A percentile compares a stretch with the other conserved stretches of the same genome.
Evolutionary conservation across 2,329 filamentous ascomycete genomes (phyloP).

Genomic region (Phialocephala sp.): DNA sequence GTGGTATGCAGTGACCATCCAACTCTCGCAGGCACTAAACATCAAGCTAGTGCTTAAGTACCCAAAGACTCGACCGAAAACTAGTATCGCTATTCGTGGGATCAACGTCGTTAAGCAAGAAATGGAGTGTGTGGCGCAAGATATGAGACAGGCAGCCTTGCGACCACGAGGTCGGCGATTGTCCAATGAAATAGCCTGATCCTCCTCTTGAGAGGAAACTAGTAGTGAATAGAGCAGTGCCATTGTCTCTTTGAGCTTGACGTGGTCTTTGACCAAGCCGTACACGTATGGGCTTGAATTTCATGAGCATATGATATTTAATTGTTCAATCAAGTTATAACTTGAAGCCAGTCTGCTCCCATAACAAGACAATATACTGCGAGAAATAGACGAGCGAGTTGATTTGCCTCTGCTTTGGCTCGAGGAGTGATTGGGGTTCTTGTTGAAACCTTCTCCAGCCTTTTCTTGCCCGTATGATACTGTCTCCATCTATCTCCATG

Average conservation of each 20-base stretch:
- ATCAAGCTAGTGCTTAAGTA: constrained; percentile 62
- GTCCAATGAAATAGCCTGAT: constrained; percentile 42
- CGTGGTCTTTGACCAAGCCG: constrained; percentile 43
- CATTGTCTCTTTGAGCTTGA: constrained; percentile 38
- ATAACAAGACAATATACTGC: constrained; percentile 55
- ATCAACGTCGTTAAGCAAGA: constrained; percentile 59
- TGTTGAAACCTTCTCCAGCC: constrained; percentile 26
- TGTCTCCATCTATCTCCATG: constrained; percentile 36
- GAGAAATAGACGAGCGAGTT: constrained; percentile 45
- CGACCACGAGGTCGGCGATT: constrained; percentile 46
- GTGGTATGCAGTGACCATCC: constrained; percentile 65
- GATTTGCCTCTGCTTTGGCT: constrained; percentile 37
- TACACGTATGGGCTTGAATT: constrained; percentile 42
- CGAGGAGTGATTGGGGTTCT: constrained; percentile 30
- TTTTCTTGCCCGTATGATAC: constrained; percentile 31
- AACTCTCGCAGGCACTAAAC: constrained; percentile 65
- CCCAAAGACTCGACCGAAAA: constrained; percentile 58
- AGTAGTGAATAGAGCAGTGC: constrained; percentile 42
- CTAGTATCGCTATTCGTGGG: constrained; percentile 50
- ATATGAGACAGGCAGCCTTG: constrained; percentile 57
- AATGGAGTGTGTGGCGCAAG: constrained; percentile 58
- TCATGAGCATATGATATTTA: neutral
- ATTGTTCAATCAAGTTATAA: constrained; percentile 47
- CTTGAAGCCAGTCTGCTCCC: constrained; percentile 59
- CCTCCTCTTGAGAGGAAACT: constrained; percentile 43